A percentile compares a stretch with the other conserved stretches of the same genome.
Conservation (phyloP, 1,284 basidiomycete species). For the Taiwanofungus camphoratus region DNA sequence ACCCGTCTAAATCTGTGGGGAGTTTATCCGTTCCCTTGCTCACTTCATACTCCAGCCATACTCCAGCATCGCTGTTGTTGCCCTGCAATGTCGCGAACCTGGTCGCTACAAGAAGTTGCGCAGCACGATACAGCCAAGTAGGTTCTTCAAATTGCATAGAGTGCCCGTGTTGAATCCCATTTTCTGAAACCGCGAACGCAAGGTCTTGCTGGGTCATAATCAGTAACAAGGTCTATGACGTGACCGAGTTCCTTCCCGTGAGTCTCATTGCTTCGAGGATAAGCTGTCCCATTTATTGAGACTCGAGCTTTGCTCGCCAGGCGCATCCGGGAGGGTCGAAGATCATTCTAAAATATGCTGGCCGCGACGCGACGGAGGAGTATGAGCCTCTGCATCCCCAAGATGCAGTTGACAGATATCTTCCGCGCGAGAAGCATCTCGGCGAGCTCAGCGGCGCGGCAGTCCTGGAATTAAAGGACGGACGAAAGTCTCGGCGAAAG, state of each 20-base stretch:
- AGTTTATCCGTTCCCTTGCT: too few relatives aligned
- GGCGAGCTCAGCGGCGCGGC: constrained; percentile 60
- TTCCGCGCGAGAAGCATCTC: constrained; percentile 64
- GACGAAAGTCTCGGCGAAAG: constrained; percentile 39
- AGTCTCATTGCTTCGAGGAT: constrained; percentile 13
- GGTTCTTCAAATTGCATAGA: constrained; percentile 10
- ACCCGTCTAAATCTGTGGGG: too few relatives aligned
- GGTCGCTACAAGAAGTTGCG: constrained; percentile 39
- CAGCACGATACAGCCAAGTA: constrained; percentile 50
- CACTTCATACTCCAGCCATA: too few relatives aligned
- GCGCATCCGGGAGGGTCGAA: constrained; percentile 79
- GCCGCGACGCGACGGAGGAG: constrained; percentile 68
- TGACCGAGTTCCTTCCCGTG: constrained; percentile 79
- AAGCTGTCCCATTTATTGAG: constrained; percentile 3
- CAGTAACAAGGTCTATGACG: constrained; percentile 70
- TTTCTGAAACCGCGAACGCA: background rate
- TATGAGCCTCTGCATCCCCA: constrained; percentile 74
- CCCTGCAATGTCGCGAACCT: constrained; percentile 30
- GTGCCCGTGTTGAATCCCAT: background rate
- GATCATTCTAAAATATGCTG: constrained; percentile 76
- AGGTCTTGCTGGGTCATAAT: constrained; percentile 91
- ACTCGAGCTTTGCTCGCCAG: constrained; percentile 29
- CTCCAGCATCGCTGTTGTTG: too few relatives aligned
- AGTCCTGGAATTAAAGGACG: constrained; percentile 35
- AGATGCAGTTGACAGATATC: constrained; percentile 62